phyloP scores from a whole-genome alignment of 73 alveolate species.

The Breviolum minutum region DNA sequence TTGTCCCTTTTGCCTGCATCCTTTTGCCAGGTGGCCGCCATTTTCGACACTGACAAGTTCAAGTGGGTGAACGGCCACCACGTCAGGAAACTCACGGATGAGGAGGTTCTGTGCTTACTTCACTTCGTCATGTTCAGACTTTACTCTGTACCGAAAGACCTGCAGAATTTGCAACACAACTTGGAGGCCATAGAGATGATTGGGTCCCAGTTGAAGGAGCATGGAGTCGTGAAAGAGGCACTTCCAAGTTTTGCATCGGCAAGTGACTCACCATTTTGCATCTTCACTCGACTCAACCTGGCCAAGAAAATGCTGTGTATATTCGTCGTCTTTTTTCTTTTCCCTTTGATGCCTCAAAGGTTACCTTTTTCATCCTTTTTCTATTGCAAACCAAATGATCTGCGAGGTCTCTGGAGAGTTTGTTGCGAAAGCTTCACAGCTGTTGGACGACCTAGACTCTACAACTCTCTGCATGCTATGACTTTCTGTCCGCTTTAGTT shows the following conservation, averaged over 20 bases:
- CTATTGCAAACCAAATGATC: background rate
- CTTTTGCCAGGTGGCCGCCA: constrained; percentile 69
- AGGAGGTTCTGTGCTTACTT: constrained; percentile 19
- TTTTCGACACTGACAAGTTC: constrained; percentile 91
- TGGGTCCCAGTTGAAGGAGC: constrained; percentile 63
- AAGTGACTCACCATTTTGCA: too few species aligned
- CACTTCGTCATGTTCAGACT: background rate
- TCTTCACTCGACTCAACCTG: too few species aligned
- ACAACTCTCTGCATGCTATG: too few species aligned
- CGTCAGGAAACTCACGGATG: constrained; percentile 53
- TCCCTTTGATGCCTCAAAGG: background rate
- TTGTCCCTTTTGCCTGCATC: background rate
- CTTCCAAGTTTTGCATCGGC: background rate
- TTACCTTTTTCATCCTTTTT: background rate
- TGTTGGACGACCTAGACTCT: background rate
- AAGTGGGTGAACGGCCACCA: constrained; percentile 93
- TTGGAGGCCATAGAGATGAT: constrained; percentile 38
- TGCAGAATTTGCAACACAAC: background rate
- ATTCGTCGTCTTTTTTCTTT: background rate
- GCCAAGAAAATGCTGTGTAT: background rate
- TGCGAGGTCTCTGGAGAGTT: constrained; percentile 64
- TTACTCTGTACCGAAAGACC: background rate
- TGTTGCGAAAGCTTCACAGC: constrained; percentile 71
- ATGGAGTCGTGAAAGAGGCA: constrained; percentile 81
- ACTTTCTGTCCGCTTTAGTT: background rate